Evolutionary conservation across 371 early-diverging fungal species (phyloP), one percentile per base, ranked within the genome.

Genomic region (Conidiobolus incongruus): DNA sequence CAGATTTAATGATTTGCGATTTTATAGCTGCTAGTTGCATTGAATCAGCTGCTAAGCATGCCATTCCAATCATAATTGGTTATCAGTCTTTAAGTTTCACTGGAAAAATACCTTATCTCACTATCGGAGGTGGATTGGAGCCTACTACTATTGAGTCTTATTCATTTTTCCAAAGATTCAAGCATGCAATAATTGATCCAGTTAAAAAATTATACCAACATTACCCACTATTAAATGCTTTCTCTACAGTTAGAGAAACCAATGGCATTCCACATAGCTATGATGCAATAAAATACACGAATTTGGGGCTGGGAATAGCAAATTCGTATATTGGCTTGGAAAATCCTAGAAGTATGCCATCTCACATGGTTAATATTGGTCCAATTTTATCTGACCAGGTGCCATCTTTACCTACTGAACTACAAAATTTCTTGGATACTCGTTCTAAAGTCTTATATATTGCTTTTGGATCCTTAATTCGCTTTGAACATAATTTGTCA

Each of bases 301-400:
- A n/a, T 29, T 6, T 10, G 19, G 5, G n/a, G n/a, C 29, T 20
- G 7, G 29, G 24, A 10, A 2, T 40, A 5, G 40, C 40, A 3
- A 40, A 40, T 22, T 26, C 40, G 2, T 40, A 26, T 22, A n/a
- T 40, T 4, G 41, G 41, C 2, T 41, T 41, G 2, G 41, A 41
- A 22, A 4, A 24, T 3, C 31, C 41, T 21, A 22, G 8, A 10
- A n/a, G 28, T 12, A 33, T 41, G 10, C 40, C 35, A 12, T 32
- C 45, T 6, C 16, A 47, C 20, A 22, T 40, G 4, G 10, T 33
- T 33, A 2, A 15, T 8, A 26, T 47, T 17, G 47, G 47, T 1
- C 47, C 47, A 13, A 34, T 38, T n/a, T 10, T 40, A 4, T 33
- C 47, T 22, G 28, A 47, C 29, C 2, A 28, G 13, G 15, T 31